Evolutionary conservation across 1,139 yeast genomes (phyloP), one percentile per base, ranked within the genome.

Genomic region (Hanseniaspora sp.): DNA sequence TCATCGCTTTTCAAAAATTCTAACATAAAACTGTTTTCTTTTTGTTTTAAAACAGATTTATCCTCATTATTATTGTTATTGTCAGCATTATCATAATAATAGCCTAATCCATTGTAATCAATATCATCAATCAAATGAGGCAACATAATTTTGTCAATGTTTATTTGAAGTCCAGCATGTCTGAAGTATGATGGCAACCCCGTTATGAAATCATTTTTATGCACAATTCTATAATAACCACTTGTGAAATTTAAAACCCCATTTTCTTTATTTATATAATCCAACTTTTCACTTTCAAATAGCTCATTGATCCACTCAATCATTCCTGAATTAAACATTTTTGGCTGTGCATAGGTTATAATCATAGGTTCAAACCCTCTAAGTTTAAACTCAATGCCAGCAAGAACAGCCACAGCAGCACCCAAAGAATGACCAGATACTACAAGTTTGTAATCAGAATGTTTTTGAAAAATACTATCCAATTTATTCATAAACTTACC

Each of bases 401-500:
- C 73, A 40, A 84, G 66, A 13, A 73, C 66, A 0, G 87, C 82
- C 55, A 82, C 67, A 0, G 87, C 86, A 2, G 82, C 92, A 1
- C 92, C 94, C 33, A 83, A 65, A 0, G 92, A 83, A 67, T 83
- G 92, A 0, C 92, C 92, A 1, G 78, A 69, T 2, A 82, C 71
- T 4, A 76, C 72, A 15, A 82, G 59, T 43, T 71, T 65, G 62
- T 79, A 82, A 30, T 72, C 73, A 0, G 80, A 77, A 60, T 74
- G 65, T 23, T 64, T 62, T 48, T 56, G 64, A 63, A 57, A 75
- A 56, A 61, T 63, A 28, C 61, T 60, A 47, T 68, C 67, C 13
- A 73, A 69, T 17, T 69, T 69, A 17, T 63, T 63, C 29, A 71
- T 62, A 54, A 74, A 69, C 15, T 64, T 66, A 11, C 64, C 67